Conservation (phyloP, 352 stramenopile species). For the Phytophthora pistaciae region DNA sequence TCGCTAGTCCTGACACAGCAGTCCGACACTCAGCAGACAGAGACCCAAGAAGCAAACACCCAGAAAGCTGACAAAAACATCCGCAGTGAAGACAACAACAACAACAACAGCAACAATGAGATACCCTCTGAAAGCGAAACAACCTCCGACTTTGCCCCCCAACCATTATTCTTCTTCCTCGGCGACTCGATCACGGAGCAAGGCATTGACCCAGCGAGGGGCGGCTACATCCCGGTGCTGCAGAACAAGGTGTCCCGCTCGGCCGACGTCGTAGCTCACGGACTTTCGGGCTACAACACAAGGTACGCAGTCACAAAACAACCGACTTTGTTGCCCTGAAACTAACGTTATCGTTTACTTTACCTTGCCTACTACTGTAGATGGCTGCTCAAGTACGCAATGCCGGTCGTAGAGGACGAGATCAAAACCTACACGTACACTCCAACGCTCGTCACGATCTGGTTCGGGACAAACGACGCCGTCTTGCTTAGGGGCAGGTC, state of each 20-base stretch:
- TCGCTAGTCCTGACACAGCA: not conserved
- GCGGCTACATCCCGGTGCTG: constrained; percentile 39
- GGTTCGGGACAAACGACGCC: constrained; percentile 20
- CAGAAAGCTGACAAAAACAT: not conserved
- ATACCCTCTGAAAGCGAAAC: not conserved
- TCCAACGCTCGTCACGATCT: constrained; percentile 23
- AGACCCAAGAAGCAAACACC: not conserved
- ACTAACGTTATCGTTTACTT: not conserved
- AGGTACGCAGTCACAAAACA: not conserved
- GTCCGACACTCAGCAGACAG: not conserved
- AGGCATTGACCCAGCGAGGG: constrained; percentile 17
- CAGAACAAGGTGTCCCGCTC: constrained; percentile 37
- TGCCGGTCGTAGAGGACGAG: constrained; percentile 8
- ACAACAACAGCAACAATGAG: not conserved
- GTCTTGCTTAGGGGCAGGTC: no score
- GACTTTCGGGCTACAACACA: constrained; percentile 43
- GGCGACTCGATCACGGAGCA: constrained; percentile 56
- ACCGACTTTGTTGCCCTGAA: not conserved
- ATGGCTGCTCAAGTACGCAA: constrained; percentile 42
- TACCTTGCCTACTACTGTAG: constrained; percentile 7
- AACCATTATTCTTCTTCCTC: not conserved
- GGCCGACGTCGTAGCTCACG: constrained; percentile 46
- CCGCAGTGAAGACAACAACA: not conserved
- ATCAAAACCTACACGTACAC: constrained; percentile 8
- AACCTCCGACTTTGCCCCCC: not conserved